Evolutionary conservation across 2,329 filamentous ascomycete genomes (phyloP).

Genomic region (Claviceps cyperi): DNA sequence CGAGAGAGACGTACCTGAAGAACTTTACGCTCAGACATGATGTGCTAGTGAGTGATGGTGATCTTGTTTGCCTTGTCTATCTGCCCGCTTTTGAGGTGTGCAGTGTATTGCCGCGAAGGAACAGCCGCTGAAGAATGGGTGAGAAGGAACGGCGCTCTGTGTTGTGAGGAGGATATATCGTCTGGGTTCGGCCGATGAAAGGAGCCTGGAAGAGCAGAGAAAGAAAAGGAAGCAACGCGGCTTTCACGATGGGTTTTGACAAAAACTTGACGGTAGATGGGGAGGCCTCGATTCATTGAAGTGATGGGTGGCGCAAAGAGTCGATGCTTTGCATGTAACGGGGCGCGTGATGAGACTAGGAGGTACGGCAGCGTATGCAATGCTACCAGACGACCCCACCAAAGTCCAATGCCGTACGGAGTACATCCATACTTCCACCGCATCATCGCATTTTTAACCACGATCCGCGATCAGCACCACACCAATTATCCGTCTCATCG

Average conservation of each 20-base stretch:
- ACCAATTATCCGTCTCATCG: not conserved
- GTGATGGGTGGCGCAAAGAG: not conserved
- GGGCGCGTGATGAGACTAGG: not conserved
- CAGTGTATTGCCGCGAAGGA: not conserved
- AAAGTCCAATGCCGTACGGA: too few relatives aligned
- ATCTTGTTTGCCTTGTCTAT: not conserved
- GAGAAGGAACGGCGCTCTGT: not conserved
- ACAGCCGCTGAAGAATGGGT: not conserved
- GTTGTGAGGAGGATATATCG: not conserved
- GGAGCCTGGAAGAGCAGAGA: not conserved
- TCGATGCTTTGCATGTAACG: not conserved
- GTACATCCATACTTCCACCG: too few relatives aligned
- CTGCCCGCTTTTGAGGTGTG: not conserved
- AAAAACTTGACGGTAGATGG: not conserved
- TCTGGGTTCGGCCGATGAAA: not conserved
- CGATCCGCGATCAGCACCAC: not conserved
- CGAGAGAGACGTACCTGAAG: constrained; percentile 24
- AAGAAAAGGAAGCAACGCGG: not conserved
- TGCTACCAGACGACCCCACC: not conserved
- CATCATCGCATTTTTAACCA: not conserved
- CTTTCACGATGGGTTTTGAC: not conserved
- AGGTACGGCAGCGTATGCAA: constrained; percentile 1
- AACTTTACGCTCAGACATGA: constrained; percentile 80
- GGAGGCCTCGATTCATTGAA: not conserved
- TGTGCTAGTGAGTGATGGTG: constrained; percentile 13